Conservation (phyloP, 192 early-diverging fungal species). For the Coemansia sp. region DNA sequence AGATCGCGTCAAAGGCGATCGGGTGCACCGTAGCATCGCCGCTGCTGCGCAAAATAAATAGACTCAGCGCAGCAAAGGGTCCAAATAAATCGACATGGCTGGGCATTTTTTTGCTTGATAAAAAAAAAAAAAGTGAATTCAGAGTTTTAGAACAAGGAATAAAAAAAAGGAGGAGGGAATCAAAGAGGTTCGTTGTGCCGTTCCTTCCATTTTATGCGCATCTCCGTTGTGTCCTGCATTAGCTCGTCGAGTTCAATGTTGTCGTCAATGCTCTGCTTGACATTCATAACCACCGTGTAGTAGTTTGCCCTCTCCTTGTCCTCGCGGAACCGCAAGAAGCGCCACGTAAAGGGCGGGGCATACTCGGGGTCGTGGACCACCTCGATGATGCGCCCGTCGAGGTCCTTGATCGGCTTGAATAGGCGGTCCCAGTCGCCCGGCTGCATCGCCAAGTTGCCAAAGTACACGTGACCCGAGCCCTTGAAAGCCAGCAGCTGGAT, state of each 20-base stretch:
- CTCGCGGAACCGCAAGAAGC: slow-evolving; percentile 74
- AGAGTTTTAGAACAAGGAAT: not conserved
- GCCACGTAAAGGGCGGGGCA: slow-evolving; percentile 57
- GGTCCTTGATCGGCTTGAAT: slow-evolving; percentile 16
- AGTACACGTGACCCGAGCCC: slow-evolving; percentile 46
- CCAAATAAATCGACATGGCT: slow-evolving; percentile 6
- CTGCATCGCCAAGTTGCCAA: slow-evolving; percentile 58
- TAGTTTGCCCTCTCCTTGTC: slow-evolving; percentile 81
- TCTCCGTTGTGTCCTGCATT: not conserved
- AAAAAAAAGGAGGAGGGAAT: not conserved
- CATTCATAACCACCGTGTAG: slow-evolving; percentile 56
- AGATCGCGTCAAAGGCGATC: slow-evolving; percentile 10
- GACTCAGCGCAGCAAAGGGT: slow-evolving; percentile 26
- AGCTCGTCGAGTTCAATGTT: slow-evolving; percentile 55
- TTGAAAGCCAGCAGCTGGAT: slow-evolving; percentile 59
- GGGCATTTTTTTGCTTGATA: not conserved
- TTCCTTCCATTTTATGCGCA: slow-evolving; percentile 26
- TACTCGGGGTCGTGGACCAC: slow-evolving; percentile 57
- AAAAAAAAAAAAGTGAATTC: not conserved
- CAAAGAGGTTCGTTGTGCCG: slow-evolving; percentile 6
- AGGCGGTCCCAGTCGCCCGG: slow-evolving; percentile 56
- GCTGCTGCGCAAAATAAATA: slow-evolving; percentile 19
- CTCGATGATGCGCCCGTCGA: slow-evolving; percentile 67
- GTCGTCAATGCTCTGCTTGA: slow-evolving; percentile 70
- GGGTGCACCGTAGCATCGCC: not conserved